Base-by-base conservation (phyloP, 139 green algal genomes). In the Axilococcus clingmanii region DNA sequence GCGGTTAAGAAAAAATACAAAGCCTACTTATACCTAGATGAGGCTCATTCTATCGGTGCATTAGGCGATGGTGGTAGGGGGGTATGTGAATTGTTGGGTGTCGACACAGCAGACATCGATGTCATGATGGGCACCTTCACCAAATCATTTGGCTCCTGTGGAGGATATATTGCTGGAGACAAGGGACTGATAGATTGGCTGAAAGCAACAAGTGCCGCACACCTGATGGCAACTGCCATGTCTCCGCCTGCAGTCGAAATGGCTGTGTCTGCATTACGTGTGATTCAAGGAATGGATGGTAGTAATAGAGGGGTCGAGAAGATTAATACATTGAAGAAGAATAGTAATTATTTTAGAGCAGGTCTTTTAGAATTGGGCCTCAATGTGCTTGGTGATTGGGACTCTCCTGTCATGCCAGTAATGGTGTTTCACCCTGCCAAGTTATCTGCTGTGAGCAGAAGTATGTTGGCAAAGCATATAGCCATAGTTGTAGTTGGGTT, bases 91-190 rank as follows among this genome's bases (percentile, higher is more conserved):
- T 72, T 93, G 23, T 64, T 66, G 17, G 90, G 93, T 8, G 90
- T 99, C 36, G 69, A 92, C 69, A 65, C 86, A 3, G 40, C 38
- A 0, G 83, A 94, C 55, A 65, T 98, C 12, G 93, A 97, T 68
- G 75, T 99, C 52, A 91, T 99, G 74, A 99, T 99, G 93, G 91
- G 93, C 59, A 99, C 93, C 4, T 99, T 97, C 73, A 98, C 93
- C 29, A 99, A 99, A 72, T 94, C 82, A 7, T 99, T 98, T 71
- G 93, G 93, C 9, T 89, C 81, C 16, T 92, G 77, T 33, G 93
- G 93, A 23, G 93, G 93, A 28, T 99, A 94, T 79, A 84, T 95
- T 5, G 87, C 79, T 2, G 78, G 72, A 42, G 65, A 28, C 55
- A 59, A 51, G 36, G 55, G 72, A 2, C 27, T 95, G 4, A 75